Percentiles rank a stretch among this genome's conserved stretches.
Conservation (phyloP, 1,284 basidiomycete species). For the Trichosporon ovoides region DNA sequence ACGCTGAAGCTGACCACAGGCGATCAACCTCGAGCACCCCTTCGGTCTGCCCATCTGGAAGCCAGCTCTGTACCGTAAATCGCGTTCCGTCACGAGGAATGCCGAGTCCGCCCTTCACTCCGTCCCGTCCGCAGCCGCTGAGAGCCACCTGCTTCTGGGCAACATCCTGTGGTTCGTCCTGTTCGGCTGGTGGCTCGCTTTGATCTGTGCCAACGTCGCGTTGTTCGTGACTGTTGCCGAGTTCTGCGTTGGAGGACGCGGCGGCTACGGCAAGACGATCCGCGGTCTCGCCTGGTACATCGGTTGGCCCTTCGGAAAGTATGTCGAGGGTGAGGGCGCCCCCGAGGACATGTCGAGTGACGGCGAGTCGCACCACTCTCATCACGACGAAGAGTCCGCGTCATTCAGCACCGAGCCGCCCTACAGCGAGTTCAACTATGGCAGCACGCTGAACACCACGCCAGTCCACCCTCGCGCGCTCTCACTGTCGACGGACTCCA, state of each 20-base stretch:
- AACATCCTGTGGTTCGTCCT: slow-evolving; percentile 85
- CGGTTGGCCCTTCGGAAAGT: slow-evolving; percentile 97
- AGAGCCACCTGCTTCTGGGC: slow-evolving; percentile 81
- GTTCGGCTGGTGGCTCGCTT: slow-evolving; percentile 88
- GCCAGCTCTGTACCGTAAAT: slow-evolving; percentile 97
- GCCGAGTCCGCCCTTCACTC: slow-evolving; percentile 92
- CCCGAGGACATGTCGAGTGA: slow-evolving; percentile 26
- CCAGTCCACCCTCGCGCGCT: slow-evolving; percentile 5
- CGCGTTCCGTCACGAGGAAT: slow-evolving; percentile 88
- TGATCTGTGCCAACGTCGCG: slow-evolving; percentile 62
- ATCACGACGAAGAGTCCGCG: slow-evolving; percentile 13
- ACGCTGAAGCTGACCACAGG: slow-evolving; percentile 35
- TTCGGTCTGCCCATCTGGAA: slow-evolving; percentile 99
- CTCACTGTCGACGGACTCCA: slow-evolving; percentile 18
- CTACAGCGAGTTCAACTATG: background rate
- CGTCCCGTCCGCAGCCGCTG: slow-evolving; percentile 83
- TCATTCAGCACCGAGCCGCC: background rate
- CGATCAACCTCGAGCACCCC: slow-evolving; percentile 97
- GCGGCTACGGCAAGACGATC: slow-evolving; percentile 76
- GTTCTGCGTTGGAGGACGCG: slow-evolving; percentile 60
- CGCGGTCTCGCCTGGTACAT: slow-evolving; percentile 95
- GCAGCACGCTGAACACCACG: background rate
- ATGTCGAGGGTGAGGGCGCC: slow-evolving; percentile 77
- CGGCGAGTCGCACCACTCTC: slow-evolving; percentile 5
- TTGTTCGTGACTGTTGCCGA: slow-evolving; percentile 64